phyloP scores from a whole-genome alignment of 2,329 filamentous ascomycete species.

The Phaeosphaeriaceae sp. region DNA sequence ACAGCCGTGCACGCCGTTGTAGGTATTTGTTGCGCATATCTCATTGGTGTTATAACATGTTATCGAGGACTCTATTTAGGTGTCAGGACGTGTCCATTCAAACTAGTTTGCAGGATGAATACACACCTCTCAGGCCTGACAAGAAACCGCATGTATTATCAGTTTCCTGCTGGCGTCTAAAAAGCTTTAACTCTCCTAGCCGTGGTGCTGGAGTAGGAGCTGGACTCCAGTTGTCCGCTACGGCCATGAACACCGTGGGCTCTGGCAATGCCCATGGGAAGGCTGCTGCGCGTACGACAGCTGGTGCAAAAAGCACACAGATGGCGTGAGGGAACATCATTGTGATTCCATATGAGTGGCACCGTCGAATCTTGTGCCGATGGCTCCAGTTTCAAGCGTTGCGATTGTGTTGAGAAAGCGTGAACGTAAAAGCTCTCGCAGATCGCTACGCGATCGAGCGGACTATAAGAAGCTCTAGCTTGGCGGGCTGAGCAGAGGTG shows the following conservation, averaged over 20 bases:
- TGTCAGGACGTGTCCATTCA: constrained; percentile 12
- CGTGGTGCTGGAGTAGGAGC: constrained; percentile 37
- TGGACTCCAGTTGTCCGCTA: constrained; percentile 38
- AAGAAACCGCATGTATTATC: constrained; percentile 42
- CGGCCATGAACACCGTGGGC: constrained; percentile 33
- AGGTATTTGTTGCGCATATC: constrained; percentile 44
- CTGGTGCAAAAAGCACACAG: constrained; percentile 38
- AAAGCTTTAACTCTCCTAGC: constrained; percentile 28
- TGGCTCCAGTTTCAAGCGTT: no score
- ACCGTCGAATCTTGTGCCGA: neutral
- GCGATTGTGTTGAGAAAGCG: neutral
- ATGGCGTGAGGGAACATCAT: constrained; percentile 33
- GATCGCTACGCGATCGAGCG: constrained; percentile 18
- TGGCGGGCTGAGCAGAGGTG: constrained; percentile 21
- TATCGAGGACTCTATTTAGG: constrained; percentile 30
- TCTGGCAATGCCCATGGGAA: constrained; percentile 35
- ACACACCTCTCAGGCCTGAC: constrained; percentile 33
- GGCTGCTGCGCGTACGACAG: constrained; percentile 31
- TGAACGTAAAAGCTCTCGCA: constrained; percentile 4
- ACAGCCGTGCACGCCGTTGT: constrained; percentile 42
- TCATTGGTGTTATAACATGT: constrained; percentile 34
- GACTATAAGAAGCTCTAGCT: constrained; percentile 15
- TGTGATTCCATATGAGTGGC: constrained; percentile 19
- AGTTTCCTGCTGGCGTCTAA: constrained; percentile 27
- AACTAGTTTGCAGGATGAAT: neutral